A percentile compares a stretch with the other conserved stretches of the same genome.
Evolutionary conservation across 2,329 filamentous ascomycete genomes (phyloP).

Genomic region (Magnaporthales sp.): DNA sequence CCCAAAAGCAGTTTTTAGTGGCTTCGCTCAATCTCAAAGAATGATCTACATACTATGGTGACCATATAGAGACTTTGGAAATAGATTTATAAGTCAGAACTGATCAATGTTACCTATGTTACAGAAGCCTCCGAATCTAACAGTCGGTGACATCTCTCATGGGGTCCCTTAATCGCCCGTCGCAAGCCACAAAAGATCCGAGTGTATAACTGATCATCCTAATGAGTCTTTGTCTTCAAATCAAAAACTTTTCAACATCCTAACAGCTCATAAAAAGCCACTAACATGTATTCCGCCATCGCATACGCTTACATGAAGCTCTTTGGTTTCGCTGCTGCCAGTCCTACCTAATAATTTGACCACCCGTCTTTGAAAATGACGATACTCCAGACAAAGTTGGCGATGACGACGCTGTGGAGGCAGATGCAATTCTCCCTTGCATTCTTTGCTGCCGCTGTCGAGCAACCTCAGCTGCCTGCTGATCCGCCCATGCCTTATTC

Average conservation of each 20-base stretch:
- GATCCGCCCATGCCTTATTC: not conserved
- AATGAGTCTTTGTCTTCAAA: not conserved
- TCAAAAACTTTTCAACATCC: not conserved
- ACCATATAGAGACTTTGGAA: not conserved
- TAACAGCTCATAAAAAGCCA: not conserved
- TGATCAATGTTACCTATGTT: not conserved
- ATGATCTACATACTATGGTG: not conserved
- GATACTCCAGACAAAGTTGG: not conserved
- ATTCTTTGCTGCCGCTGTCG: not conserved
- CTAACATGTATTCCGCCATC: not conserved
- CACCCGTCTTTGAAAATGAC: not conserved
- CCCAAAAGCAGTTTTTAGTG: not conserved
- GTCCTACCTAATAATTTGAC: not conserved
- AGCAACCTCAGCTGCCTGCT: not conserved
- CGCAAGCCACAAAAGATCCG: not conserved
- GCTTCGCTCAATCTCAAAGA: not conserved
- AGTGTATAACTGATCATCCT: not conserved
- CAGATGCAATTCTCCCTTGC: not conserved
- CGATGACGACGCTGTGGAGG: not conserved
- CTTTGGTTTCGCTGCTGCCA: not conserved
- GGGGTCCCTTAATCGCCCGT: not conserved
- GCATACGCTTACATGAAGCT: not conserved
- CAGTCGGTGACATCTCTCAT: not conserved
- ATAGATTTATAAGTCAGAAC: not conserved
- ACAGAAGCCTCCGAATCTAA: not conserved